Evolutionary conservation across 2,329 filamentous ascomycete species (phyloP).

Genomic region (Beauveria sp.): DNA sequence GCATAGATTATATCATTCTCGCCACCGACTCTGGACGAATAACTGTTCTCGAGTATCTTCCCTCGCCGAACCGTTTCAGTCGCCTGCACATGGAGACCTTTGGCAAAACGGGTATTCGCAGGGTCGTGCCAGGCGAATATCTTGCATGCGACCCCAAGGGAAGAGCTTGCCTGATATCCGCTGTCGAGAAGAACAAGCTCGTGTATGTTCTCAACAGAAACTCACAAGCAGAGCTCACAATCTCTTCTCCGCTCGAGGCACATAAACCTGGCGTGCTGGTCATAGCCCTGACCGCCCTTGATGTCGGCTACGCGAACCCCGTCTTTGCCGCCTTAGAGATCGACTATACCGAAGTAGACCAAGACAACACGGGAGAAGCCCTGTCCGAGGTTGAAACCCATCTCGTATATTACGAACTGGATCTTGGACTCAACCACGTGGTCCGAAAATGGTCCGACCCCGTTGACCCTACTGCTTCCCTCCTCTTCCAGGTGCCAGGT

Average conservation of each 20-base stretch:
- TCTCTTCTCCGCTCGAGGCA: conserved; percentile 93
- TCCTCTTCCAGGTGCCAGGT: conserved; percentile 92
- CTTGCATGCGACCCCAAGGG: conserved; percentile 93
- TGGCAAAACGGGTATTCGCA: conserved; percentile 89
- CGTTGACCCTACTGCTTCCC: conserved; percentile 80
- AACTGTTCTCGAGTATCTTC: conserved; percentile 85
- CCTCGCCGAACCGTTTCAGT: conserved; percentile 77
- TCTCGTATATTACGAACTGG: conserved; percentile 94
- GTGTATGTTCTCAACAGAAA: conserved; percentile 98
- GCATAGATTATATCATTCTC: conserved; percentile 86
- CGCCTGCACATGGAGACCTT: conserved; percentile 94
- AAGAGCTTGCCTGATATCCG: conserved; percentile 87
- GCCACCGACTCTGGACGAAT: conserved; percentile 94
- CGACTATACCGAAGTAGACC: conserved; percentile 85
- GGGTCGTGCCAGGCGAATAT: conserved; percentile 93
- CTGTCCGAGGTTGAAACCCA: conserved; percentile 78
- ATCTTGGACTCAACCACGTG: conserved; percentile 93
- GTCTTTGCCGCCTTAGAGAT: conserved; percentile 93
- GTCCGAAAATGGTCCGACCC: conserved; percentile 94
- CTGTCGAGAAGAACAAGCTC: conserved; percentile 97
- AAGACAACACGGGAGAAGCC: conserved; percentile 80
- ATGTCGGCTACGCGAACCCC: conserved; percentile 95
- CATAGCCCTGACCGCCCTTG: conserved; percentile 77
- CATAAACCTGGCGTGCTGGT: conserved; percentile 90
- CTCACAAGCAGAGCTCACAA: conserved; percentile 87